A percentile compares a stretch with the other conserved stretches of the same genome.
phyloP scores from a whole-genome alignment of 129 eudicot species.

The Pittosporum tobira region DNA sequence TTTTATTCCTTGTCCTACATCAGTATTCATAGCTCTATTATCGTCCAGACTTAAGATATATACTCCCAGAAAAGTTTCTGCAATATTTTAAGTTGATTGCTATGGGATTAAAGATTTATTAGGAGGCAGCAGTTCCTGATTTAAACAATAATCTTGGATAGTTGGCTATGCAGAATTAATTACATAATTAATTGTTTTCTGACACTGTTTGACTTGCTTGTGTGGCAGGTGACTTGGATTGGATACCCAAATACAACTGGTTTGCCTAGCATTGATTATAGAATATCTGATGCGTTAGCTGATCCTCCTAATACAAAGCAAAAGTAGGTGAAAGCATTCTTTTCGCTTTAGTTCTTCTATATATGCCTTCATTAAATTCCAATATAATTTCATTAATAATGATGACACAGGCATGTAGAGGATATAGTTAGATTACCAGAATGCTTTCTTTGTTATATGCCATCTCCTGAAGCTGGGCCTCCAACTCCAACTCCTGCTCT shows the following conservation, averaged over 20 bases:
- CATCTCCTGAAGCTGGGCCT: slow-evolving; percentile 93
- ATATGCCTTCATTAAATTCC: background rate
- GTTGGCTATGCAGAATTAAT: too few species aligned
- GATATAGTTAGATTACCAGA: slow-evolving; percentile 82
- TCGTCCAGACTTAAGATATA: too few species aligned
- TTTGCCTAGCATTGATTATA: slow-evolving; percentile 84
- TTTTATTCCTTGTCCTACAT: too few species aligned
- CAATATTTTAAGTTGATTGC: too few species aligned
- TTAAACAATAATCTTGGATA: too few species aligned
- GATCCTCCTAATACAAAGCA: slow-evolving; percentile 78
- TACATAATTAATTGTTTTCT: slow-evolving; percentile 9
- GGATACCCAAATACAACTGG: slow-evolving; percentile 99
- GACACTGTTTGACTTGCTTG: slow-evolving; percentile 24
- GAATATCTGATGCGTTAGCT: slow-evolving; percentile 86
- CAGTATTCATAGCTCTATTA: too few species aligned
- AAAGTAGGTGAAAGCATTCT: slow-evolving; percentile 33
- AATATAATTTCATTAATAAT: slow-evolving; percentile 16
- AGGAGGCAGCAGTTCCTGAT: too few species aligned
- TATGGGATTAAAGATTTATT: too few species aligned
- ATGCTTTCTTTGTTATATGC: slow-evolving; percentile 84
- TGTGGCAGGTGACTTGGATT: slow-evolving; percentile 84
- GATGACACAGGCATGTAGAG: slow-evolving; percentile 87
- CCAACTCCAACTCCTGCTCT: slow-evolving; percentile 83
- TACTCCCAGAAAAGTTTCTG: too few species aligned
- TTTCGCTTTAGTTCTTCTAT: slow-evolving; percentile 5